Conservation (phyloP, 306 rosid genomes). For the Cucumis sativus region Cucumber_9930_V3 NC_026656.2:6933501-6934000, state of each 20-base stretch:
- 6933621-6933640: slow-evolving; percentile 43
- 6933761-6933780: slow-evolving; percentile 10
- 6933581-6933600: slow-evolving; percentile 37
- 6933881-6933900: slow-evolving; percentile 39
- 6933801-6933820: no score
- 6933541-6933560: slow-evolving; percentile 14
- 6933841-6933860: slow-evolving; percentile 17
- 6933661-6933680: slow-evolving; percentile 43
- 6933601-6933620: slow-evolving; percentile 33
- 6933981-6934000: neutral
- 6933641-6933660: slow-evolving; percentile 23
- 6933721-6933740: slow-evolving; percentile 46
- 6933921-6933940: slow-evolving; percentile 31
- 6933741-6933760: slow-evolving; percentile 59
- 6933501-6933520: no score
- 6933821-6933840: no score
- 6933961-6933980: neutral
- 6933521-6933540: no score
- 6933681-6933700: slow-evolving; percentile 27
- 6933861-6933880: slow-evolving; percentile 50
- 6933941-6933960: neutral
- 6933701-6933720: slow-evolving; percentile 35
- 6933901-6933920: slow-evolving; percentile 46
- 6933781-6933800: no score
- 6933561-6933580: slow-evolving; percentile 38